phyloP scores from a whole-genome alignment of 345 rosid species.

The Eucalyptus cloeziana region DNA sequence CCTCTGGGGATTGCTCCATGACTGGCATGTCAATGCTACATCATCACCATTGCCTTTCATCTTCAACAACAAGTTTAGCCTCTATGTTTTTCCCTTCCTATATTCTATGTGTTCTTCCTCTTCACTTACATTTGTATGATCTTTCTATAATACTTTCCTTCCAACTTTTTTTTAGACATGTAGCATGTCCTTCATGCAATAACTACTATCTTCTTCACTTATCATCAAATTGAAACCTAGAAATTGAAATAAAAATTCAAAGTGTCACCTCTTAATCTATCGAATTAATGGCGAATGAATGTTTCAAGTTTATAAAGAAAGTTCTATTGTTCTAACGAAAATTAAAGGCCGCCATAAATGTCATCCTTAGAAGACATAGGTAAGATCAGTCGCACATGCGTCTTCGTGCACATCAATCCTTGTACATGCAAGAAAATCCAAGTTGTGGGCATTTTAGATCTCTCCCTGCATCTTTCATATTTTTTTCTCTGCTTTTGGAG shows the following conservation, averaged over 20 bases:
- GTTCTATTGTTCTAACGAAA: background rate
- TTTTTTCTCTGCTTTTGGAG: background rate
- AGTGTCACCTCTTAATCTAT: background rate
- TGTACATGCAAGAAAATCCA: background rate
- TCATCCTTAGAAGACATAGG: background rate
- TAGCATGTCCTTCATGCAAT: background rate
- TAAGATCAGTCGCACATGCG: background rate
- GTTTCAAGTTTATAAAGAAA: background rate
- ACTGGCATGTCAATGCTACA: background rate
- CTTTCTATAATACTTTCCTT: background rate
- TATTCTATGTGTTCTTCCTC: background rate
- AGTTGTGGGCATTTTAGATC: background rate
- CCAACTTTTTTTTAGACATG: background rate
- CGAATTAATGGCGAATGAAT: background rate
- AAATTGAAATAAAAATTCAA: background rate
- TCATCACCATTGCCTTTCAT: background rate
- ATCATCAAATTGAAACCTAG: background rate
- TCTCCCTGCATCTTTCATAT: background rate
- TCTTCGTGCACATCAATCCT: background rate
- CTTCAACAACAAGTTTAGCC: too few relatives aligned
- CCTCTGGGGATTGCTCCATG: background rate
- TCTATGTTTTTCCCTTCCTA: too few relatives aligned
- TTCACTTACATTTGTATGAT: background rate
- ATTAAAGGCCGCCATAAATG: background rate
- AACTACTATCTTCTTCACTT: background rate